Conservation (phyloP, 1,139 yeast genomes). For the Entelexis sorbosivorans region DNA sequence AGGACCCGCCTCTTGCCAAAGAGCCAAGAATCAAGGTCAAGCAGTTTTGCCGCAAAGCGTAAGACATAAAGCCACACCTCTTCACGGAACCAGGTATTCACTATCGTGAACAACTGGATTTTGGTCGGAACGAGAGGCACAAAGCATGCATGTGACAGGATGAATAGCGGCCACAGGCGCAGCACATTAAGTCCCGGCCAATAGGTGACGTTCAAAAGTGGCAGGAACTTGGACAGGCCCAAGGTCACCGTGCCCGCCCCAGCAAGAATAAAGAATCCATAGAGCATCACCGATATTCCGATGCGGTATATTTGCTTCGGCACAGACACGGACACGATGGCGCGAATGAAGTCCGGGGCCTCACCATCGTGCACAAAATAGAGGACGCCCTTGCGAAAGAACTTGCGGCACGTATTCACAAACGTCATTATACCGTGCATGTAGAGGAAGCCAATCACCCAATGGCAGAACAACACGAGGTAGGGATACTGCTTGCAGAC, state of each 20-base stretch:
- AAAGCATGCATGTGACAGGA: not conserved
- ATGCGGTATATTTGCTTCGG: conserved; percentile 63
- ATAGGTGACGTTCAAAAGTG: conserved; percentile 4
- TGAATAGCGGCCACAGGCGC: conserved; percentile 17
- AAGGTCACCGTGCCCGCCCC: conserved; percentile 58
- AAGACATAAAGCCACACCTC: conserved; percentile 17
- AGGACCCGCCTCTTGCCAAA: conserved; percentile 31
- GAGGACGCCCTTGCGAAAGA: conserved; percentile 78
- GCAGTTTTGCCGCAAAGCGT: conserved; percentile 5
- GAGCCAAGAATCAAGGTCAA: conserved; percentile 22
- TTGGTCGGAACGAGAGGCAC: not conserved
- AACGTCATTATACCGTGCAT: conserved; percentile 81
- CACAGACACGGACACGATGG: conserved; percentile 71
- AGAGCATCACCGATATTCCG: conserved; percentile 62
- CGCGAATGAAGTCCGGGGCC: conserved; percentile 83
- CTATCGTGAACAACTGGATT: not conserved
- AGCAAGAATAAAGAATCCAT: conserved; percentile 55
- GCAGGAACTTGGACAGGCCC: conserved; percentile 4
- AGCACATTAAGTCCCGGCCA: conserved; percentile 12
- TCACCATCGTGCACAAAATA: conserved; percentile 90
- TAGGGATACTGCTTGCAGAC: conserved; percentile 25
- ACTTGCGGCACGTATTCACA: conserved; percentile 71
- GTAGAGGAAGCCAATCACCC: conserved; percentile 72
- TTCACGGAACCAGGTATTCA: conserved; percentile 12
- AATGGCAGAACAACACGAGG: conserved; percentile 35